Conservation (phyloP, 306 rosid genomes). For the Betula pendula region DNA sequence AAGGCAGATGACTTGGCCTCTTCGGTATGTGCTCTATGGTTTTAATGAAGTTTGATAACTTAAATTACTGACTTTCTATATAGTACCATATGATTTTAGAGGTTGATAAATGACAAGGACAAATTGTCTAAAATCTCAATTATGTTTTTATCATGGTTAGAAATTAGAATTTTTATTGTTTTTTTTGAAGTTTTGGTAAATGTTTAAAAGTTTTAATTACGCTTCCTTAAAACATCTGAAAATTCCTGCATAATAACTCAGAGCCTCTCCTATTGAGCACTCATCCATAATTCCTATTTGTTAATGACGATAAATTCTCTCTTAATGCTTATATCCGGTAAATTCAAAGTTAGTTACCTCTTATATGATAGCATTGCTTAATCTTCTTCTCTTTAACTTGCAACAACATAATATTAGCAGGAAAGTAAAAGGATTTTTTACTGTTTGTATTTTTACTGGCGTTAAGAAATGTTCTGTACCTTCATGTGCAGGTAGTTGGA, state of each 20-base stretch:
- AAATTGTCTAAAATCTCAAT: background rate
- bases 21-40: conserved; percentile 62
- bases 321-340: background rate
- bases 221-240: background rate
- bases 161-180: background rate
- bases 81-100: background rate
- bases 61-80: background rate
- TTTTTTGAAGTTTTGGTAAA: background rate
- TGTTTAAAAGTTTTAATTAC: background rate
- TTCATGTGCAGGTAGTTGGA: conserved; percentile 79
- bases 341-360: background rate
- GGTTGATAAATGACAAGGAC: background rate
- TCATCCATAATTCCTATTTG: background rate
- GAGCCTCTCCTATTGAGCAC: background rate
- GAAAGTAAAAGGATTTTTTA: background rate
- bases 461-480: background rate
- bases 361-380: background rate
- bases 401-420: background rate
- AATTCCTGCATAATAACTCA: background rate
- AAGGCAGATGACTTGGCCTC: conserved; percentile 98
- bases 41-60: background rate
- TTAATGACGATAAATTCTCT: background rate
- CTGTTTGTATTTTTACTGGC: background rate
- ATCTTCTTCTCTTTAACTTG: background rate
- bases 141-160: background rate